Percentiles rank a stretch among this genome's conserved stretches.
phyloP scores from a whole-genome alignment of 495 filamentous ascomycete species.

The Penicillium macrosclerotiorum region DNA sequence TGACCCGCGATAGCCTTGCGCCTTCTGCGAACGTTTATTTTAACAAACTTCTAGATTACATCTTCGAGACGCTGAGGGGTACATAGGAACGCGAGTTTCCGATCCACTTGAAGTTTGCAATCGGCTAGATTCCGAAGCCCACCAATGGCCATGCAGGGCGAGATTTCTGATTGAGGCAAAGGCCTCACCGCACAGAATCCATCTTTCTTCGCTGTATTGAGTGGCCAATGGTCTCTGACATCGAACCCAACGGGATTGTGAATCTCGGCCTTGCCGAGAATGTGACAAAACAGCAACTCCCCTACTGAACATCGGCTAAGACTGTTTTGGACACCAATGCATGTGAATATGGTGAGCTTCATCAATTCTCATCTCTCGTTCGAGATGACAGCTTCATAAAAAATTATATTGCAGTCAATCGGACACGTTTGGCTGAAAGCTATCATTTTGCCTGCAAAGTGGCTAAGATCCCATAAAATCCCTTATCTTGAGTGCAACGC shows the following conservation, averaged over 20 bases:
- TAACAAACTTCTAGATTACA: background rate
- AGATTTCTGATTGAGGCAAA: conserved; percentile 11
- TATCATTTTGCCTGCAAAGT: conserved; percentile 4
- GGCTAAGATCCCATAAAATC: conserved; percentile 9
- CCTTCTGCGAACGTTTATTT: background rate
- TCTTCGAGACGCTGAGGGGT: too few species aligned
- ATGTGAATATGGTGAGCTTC: conserved; percentile 11
- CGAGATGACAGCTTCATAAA: conserved; percentile 7
- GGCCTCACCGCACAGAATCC: conserved; percentile 9
- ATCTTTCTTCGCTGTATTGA: conserved; percentile 10
- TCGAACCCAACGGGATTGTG: conserved; percentile 23
- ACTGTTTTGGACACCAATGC: conserved; percentile 11
- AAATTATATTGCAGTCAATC: conserved; percentile 3
- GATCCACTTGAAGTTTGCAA: background rate
- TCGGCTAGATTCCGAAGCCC: background rate
- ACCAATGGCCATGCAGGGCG: background rate
- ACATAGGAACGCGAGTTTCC: too few species aligned
- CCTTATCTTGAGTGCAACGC: conserved; percentile 12
- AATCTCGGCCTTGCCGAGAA: conserved; percentile 21
- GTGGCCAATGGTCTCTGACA: conserved; percentile 12
- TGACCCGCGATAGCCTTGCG: background rate
- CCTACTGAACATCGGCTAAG: background rate
- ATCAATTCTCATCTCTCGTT: conserved; percentile 15
- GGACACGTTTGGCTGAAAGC: conserved; percentile 4
- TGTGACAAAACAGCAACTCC: conserved; percentile 1